A percentile compares a stretch with the other conserved stretches of the same genome.
Evolutionary conservation across 176 grass and related monocot genomes (phyloP).

Genomic region (Lolium multiflorum): DNA sequence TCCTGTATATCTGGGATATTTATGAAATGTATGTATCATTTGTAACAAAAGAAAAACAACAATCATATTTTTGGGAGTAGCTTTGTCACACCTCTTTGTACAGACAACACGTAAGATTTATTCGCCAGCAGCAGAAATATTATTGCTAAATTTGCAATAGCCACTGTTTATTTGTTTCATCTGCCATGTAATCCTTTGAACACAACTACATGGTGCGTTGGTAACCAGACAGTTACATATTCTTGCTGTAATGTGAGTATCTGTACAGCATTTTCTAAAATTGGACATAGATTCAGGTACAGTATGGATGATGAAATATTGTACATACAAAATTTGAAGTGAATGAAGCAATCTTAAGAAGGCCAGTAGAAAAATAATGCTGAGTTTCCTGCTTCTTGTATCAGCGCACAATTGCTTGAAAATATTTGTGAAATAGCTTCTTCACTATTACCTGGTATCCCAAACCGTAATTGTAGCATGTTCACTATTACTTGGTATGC

Average conservation of each 20-base stretch:
- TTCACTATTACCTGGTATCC: too few relatives aligned
- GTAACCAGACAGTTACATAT: not conserved
- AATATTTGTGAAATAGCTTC: conserved; percentile 1
- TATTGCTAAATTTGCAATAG: not conserved
- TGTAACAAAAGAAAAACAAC: conserved; percentile 16
- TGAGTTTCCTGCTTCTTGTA: conserved; percentile 20
- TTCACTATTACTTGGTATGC: too few relatives aligned
- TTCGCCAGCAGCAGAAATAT: not conserved
- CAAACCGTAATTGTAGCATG: not conserved
- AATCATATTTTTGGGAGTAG: not conserved
- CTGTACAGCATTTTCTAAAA: conserved; percentile 36
- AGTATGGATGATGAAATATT: not conserved
- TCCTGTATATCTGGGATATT: not conserved
- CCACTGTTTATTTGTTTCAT: not conserved
- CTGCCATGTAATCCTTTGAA: not conserved
- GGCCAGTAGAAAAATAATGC: conserved; percentile 21
- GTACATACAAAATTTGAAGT: conserved; percentile 10
- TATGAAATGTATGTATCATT: conserved; percentile 11
- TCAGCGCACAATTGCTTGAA: not conserved
- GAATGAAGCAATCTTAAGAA: not conserved
- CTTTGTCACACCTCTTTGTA: not conserved
- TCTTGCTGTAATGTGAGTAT: conserved; percentile 23
- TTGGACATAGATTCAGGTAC: conserved; percentile 1
- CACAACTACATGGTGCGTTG: not conserved
- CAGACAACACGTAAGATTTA: not conserved